These are phyloP conservation scores for Pestalotiopsis sp. DNA, from an alignment of 2,329 filamentous ascomycete species.

Conservation along the genomic window DNA sequence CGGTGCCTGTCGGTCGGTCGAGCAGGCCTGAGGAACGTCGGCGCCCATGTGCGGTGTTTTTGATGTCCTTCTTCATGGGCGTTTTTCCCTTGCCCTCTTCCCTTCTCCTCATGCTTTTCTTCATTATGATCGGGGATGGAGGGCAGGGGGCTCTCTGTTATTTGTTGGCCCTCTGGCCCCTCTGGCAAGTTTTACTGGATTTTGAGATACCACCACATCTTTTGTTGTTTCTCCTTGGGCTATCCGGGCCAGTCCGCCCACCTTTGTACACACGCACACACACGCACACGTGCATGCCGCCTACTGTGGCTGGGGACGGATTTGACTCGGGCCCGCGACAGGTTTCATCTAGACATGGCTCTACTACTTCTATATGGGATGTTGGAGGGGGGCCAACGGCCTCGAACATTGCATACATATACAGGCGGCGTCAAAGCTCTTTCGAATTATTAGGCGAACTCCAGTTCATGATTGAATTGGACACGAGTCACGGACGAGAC, in stretches of 20 bases:
- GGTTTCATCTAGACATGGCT: neutral
- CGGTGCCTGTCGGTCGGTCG: no score
- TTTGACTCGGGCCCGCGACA: neutral
- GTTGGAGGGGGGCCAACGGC: neutral
- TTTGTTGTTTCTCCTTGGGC: constrained; percentile 1
- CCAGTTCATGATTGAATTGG: no score
- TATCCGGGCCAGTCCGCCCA: neutral
- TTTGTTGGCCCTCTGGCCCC: no score
- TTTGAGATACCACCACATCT: constrained; percentile 10
- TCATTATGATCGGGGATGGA: no score
- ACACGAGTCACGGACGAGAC: no score
- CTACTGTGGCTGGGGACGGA: neutral
- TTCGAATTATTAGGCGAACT: neutral
- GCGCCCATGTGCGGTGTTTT: no score
- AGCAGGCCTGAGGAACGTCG: no score
- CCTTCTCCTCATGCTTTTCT: no score
- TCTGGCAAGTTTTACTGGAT: neutral
- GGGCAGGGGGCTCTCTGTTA: no score
- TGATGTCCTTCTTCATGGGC: no score
- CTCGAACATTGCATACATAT: neutral
- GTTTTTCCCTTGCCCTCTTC: no score
- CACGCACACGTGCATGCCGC: neutral
- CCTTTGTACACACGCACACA: neutral
- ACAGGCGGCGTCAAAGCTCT: neutral
- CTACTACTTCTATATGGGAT: no score